Percentiles rank a stretch among this genome's conserved stretches.
Conservation (phyloP, 2,329 filamentous ascomycete genomes). For the Hypomyces perniciosus region DNA sequence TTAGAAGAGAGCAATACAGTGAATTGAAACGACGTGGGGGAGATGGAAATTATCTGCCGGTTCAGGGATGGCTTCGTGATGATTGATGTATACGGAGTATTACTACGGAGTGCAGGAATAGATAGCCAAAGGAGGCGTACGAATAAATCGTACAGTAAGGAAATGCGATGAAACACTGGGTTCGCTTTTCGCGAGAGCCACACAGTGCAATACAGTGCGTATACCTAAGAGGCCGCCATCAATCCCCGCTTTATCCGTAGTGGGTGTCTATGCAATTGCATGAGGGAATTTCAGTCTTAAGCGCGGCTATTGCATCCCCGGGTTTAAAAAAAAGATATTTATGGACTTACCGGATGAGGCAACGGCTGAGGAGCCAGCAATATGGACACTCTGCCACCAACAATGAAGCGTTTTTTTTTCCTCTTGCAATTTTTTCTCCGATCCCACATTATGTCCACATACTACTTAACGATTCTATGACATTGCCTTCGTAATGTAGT, state of each 20-base stretch:
- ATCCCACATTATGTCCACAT: neutral
- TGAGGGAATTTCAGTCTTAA: conserved; percentile 9
- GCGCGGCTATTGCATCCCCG: conserved; percentile 8
- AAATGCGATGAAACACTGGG: no score
- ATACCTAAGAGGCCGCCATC: neutral
- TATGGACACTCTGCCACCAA: neutral
- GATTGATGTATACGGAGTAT: neutral
- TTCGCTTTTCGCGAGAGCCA: neutral
- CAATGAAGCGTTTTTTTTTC: neutral
- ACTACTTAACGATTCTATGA: neutral
- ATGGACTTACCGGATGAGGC: conserved; percentile 10
- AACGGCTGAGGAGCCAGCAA: conserved; percentile 1
- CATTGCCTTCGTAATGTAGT: no score
- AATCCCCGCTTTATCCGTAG: neutral
- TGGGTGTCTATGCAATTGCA: conserved; percentile 11
- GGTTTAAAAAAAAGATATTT: neutral
- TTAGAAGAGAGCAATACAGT: neutral
- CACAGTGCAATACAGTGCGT: neutral
- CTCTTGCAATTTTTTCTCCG: neutral
- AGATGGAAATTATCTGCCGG: conserved; percentile 9
- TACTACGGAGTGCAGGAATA: neutral
- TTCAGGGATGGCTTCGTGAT: conserved; percentile 6
- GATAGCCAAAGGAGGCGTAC: no score
- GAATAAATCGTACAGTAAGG: no score
- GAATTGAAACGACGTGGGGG: neutral